Conservation (phyloP, 2,329 filamentous ascomycete species). For the Chaetomiaceae sp. region DNA sequence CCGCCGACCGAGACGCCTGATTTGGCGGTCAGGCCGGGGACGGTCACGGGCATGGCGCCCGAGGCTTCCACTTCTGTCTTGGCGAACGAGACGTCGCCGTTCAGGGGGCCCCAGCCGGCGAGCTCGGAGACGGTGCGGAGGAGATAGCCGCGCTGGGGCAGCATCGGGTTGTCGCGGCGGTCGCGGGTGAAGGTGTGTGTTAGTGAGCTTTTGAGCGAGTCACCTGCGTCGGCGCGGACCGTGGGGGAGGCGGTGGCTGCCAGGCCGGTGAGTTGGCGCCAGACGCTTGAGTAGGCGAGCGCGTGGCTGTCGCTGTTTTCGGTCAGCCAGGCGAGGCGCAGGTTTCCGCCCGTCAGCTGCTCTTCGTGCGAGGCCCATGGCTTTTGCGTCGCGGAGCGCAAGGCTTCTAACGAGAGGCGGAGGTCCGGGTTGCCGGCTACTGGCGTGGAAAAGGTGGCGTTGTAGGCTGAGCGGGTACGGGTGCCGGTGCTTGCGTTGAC, state of each 20-base stretch:
- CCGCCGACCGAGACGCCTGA: constrained; percentile 80
- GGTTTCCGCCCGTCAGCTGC: constrained; percentile 69
- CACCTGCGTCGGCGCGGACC: constrained; percentile 79
- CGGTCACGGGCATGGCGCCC: constrained; percentile 66
- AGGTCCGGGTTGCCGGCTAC: constrained; percentile 80
- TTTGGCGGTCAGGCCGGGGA: constrained; percentile 60
- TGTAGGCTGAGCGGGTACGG: constrained; percentile 86
- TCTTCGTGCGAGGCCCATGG: constrained; percentile 94
- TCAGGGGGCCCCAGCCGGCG: constrained; percentile 79
- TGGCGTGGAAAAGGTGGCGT: constrained; percentile 77
- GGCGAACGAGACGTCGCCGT: constrained; percentile 88
- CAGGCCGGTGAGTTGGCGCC: constrained; percentile 84
- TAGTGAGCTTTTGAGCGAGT: constrained; percentile 84
- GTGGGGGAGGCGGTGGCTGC: constrained; percentile 71
- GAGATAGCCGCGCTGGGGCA: constrained; percentile 79
- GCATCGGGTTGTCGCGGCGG: constrained; percentile 74
- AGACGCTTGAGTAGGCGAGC: constrained; percentile 73
- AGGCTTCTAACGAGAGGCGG: constrained; percentile 70
- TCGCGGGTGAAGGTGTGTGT: constrained; percentile 79
- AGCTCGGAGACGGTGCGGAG: constrained; percentile 74
- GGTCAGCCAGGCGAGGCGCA: constrained; percentile 72
- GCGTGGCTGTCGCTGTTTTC: constrained; percentile 65
- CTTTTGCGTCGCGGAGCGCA: constrained; percentile 82
- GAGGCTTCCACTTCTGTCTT: constrained; percentile 86
- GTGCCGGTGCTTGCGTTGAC: constrained; percentile 86